These are phyloP conservation scores for Drechslerella coelobrocha DNA, from an alignment of 2,329 filamentous ascomycete genomes.

Conservation along the genomic window DNA sequence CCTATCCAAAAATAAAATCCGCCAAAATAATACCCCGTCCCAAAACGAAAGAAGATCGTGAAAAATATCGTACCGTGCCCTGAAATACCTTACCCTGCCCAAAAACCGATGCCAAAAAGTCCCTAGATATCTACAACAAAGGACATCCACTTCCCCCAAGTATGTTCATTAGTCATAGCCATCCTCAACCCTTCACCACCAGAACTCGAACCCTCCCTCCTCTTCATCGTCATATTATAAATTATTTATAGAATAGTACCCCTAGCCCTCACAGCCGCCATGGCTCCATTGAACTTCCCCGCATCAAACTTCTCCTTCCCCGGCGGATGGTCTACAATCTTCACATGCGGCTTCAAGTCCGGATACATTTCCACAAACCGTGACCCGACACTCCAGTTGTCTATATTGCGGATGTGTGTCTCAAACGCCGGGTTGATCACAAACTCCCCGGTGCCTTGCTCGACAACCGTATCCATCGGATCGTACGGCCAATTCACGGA, in stretches of 20 bases:
- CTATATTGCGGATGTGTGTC: constrained; percentile 73
- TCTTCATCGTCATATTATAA: neutral
- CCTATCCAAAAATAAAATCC: too few relatives aligned
- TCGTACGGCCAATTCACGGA: constrained; percentile 86
- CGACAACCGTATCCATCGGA: constrained; percentile 71
- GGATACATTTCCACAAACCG: constrained; percentile 73
- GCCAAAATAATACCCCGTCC: constrained; percentile 24
- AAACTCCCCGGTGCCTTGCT: constrained; percentile 67
- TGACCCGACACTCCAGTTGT: constrained; percentile 82
- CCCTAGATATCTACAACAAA: constrained; percentile 6
- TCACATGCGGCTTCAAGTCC: constrained; percentile 57
- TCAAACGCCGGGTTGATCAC: constrained; percentile 88
- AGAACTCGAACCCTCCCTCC: neutral
- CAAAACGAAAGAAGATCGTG: neutral
- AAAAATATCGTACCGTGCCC: constrained; percentile 6
- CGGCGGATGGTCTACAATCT: constrained; percentile 37
- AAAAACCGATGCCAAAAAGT: neutral
- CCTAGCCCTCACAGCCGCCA: neutral
- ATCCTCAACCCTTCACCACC: neutral
- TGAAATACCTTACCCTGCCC: constrained; percentile 8
- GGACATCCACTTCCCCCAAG: too few relatives aligned
- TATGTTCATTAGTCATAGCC: too few relatives aligned
- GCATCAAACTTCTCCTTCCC: constrained; percentile 47
- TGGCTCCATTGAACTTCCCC: constrained; percentile 27
- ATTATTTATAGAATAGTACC: neutral